Base-by-base conservation (phyloP, 2,329 filamentous ascomycete genomes). In the Berkeleyomyces rouxiae region DNA sequence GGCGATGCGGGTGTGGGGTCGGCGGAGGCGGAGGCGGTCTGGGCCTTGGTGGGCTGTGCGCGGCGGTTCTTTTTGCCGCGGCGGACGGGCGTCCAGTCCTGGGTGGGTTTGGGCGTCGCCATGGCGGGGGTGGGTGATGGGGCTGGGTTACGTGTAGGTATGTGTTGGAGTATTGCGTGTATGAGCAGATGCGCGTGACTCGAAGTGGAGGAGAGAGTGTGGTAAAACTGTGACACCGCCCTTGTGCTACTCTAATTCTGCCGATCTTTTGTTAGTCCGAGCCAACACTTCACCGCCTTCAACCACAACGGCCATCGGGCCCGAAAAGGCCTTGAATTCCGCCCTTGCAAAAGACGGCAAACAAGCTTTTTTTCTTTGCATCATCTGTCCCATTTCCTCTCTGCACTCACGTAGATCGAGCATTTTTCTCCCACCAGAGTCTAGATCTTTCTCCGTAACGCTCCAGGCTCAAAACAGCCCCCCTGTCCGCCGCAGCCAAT, bases 41-140 rank as follows among this genome's bases (percentile, higher is more conserved):
- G 43, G 31, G 49, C 11, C n/a, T 31, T 53, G 7, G 23, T 11
- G 9, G 11, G 23, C 16, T 7, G 11, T 43, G 43, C 13, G 11
- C 44, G 53, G n/a, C 49, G 51, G 51, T 23, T n/a, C 39, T 55
- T 55, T 47, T 55, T 60, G 11, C 39, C 40, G 7, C 57, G 62
- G 4, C 37, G 57, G 13, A 63, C 55, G n/a, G 37, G 49, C 7
- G 57, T 63, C 62, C 62, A 63, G 16, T 63, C 58, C n/a, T 33
- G 43, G 4, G 61, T 39, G 49, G 57, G 55, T 33, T 43, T 23
- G 4, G 51, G 6, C 6, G 61, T 23, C 3, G 49, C 31, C 49
- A 53, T 53, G 31, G 3, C 3, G 3, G 23, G 33, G 23, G 2
- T 11, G 2, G 13, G n/a, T 3, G 49, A 33, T 13, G 5, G 9